Conservation (phyloP, 2,329 filamentous ascomycete genomes). For the Gliomastix tumulicola region DNA sequence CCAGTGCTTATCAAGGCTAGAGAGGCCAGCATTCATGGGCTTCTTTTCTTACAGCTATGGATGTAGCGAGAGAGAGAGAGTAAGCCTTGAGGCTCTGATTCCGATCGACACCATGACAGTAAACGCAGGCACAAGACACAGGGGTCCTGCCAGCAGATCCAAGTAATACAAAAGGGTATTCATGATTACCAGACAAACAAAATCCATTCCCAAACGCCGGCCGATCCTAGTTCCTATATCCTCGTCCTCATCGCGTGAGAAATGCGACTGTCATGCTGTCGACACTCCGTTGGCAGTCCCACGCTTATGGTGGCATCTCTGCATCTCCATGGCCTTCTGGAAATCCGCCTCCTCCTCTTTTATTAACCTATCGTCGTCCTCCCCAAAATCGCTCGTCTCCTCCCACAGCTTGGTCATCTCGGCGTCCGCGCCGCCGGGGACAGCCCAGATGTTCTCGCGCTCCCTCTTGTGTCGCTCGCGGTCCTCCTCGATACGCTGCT, state of each 20-base stretch:
- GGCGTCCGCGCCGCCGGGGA: constrained; percentile 51
- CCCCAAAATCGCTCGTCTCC: constrained; percentile 77
- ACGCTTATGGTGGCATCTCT: constrained; percentile 30
- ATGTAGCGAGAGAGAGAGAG: no score
- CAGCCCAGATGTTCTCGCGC: constrained; percentile 89
- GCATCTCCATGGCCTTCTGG: constrained; percentile 29
- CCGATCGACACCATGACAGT: no score
- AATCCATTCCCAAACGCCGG: constrained; percentile 1
- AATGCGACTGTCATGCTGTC: no score
- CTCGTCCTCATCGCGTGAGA: no score
- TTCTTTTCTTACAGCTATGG: no score
- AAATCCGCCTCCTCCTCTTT: constrained; percentile 62
- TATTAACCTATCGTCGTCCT: constrained; percentile 75
- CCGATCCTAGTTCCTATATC: no score
- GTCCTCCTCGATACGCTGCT: constrained; percentile 96
- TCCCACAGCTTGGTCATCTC: constrained; percentile 83
- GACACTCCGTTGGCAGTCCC: constrained; percentile 5
- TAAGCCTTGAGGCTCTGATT: no score
- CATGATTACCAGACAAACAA: not conserved
- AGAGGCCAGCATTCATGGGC: no score
- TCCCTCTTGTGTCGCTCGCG: constrained; percentile 88
- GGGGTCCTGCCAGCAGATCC: no score
- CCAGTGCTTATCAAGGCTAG: no score
- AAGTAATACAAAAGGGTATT: no score
- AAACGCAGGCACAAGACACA: no score